phyloP scores from a whole-genome alignment of 2,329 filamentous ascomycete species.

The Colletotrichum acutatum region DNA sequence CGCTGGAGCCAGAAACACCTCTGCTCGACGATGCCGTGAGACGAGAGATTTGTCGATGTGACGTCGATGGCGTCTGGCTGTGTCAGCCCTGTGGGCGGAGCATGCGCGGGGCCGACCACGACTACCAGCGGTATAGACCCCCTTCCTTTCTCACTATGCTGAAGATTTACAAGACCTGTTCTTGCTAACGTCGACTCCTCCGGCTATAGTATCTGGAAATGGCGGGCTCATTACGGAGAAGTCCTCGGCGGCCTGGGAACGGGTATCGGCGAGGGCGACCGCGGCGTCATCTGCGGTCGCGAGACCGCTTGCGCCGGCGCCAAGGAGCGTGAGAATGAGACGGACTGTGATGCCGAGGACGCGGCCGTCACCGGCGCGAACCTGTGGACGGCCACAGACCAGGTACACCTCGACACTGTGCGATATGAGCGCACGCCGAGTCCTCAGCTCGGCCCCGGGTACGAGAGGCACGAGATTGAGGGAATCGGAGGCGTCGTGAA shows the following conservation, averaged over 20 bases:
- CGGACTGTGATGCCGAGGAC: conserved; percentile 86
- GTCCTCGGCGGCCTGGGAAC: conserved; percentile 84
- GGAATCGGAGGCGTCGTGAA: conserved; percentile 91
- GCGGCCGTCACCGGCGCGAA: conserved; percentile 56
- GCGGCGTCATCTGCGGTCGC: conserved; percentile 90
- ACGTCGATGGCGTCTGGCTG: conserved; percentile 76
- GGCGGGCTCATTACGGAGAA: conserved; percentile 87
- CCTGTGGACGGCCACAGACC: conserved; percentile 38
- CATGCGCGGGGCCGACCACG: conserved; percentile 69
- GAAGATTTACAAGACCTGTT: neutral
- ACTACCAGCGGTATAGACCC: conserved; percentile 65
- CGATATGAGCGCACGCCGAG: conserved; percentile 55
- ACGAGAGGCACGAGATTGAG: conserved; percentile 88
- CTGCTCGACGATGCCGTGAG: conserved; percentile 67
- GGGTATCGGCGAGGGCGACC: conserved; percentile 87
- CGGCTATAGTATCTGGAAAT: conserved; percentile 78
- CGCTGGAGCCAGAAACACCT: conserved; percentile 56
- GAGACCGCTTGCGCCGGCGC: conserved; percentile 80
- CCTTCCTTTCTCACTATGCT: neutral
- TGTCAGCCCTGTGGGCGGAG: conserved; percentile 85
- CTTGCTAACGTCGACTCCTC: neutral
- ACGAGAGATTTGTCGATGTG: conserved; percentile 64
- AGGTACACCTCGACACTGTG: conserved; percentile 40
- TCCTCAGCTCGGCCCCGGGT: conserved; percentile 73
- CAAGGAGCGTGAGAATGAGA: conserved; percentile 82